Evolutionary conservation across 1,284 basidiomycete genomes (phyloP).

Genomic region (Cutaneotrichosporon mucoides): DNA sequence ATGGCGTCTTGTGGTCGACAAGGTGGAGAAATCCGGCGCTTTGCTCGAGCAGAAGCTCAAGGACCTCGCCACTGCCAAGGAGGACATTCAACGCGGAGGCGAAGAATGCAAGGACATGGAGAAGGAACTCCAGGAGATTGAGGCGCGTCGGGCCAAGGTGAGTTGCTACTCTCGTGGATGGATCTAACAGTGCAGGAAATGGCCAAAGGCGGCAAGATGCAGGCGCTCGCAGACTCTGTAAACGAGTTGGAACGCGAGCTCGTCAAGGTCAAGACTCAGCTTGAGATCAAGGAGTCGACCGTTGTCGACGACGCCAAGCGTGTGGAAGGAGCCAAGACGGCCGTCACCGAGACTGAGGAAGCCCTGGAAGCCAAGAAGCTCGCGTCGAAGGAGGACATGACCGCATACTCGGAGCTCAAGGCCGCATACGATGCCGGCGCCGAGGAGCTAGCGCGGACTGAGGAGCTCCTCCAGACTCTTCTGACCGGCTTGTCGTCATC

Average conservation of each 20-base stretch:
- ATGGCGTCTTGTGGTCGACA: slow-evolving; percentile 69
- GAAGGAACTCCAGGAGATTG: slow-evolving; percentile 61
- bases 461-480: slow-evolving; percentile 93
- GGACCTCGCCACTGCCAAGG: slow-evolving; percentile 42
- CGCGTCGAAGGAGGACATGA: slow-evolving; percentile 56
- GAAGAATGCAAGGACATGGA: slow-evolving; percentile 55
- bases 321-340: slow-evolving; percentile 57
- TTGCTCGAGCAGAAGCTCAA: slow-evolving; percentile 40
- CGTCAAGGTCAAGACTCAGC: slow-evolving; percentile 82
- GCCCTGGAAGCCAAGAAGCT: slow-evolving; percentile 58
- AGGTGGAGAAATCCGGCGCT: slow-evolving; percentile 51
- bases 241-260: slow-evolving; percentile 74
- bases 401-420: slow-evolving; percentile 53
- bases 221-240: slow-evolving; percentile 72
- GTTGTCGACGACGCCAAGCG: slow-evolving; percentile 76
- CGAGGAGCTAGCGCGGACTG: slow-evolving; percentile 65
- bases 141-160: slow-evolving; percentile 58
- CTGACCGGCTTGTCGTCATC: slow-evolving; percentile 77
- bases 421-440: slow-evolving; percentile 62
- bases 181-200: slow-evolving; percentile 46
- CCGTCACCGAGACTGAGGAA: slow-evolving; percentile 60
- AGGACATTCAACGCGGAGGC: slow-evolving; percentile 51
- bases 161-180: slow-evolving; percentile 8
- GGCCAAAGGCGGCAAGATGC: slow-evolving; percentile 71
- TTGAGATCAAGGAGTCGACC: slow-evolving; percentile 72